These are phyloP conservation scores for Phialophora chinensis DNA, from an alignment of 2,329 filamentous ascomycete genomes.

Conservation along the genomic window DNA sequence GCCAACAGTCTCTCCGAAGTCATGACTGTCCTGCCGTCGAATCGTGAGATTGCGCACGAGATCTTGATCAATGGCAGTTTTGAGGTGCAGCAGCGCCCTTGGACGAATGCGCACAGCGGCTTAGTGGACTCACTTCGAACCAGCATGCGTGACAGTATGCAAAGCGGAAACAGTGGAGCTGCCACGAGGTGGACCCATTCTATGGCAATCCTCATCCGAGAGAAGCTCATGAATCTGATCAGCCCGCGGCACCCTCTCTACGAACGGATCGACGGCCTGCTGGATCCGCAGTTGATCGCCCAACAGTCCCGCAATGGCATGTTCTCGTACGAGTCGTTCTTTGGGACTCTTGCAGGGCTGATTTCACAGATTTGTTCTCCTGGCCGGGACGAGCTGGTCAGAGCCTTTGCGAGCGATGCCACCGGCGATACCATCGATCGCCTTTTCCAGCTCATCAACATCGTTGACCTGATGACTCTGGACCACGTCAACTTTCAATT, in stretches of 20 bases:
- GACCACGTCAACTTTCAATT: conserved; percentile 72
- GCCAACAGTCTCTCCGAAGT: conserved; percentile 56
- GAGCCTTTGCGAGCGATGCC: conserved; percentile 58
- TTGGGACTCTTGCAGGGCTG: conserved; percentile 66
- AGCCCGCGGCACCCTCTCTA: conserved; percentile 67
- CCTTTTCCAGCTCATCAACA: conserved; percentile 65
- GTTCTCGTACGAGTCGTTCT: conserved; percentile 68
- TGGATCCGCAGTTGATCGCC: conserved; percentile 64
- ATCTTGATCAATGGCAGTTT: conserved; percentile 69
- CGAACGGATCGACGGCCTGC: conserved; percentile 64
- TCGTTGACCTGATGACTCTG: conserved; percentile 66
- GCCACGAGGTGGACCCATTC: conserved; percentile 65
- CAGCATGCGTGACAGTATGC: conserved; percentile 65
- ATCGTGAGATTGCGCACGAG: conserved; percentile 67
- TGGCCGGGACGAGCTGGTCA: conserved; percentile 65
- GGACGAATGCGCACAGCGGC: conserved; percentile 59
- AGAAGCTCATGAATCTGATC: conserved; percentile 64
- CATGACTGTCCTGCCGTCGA: conserved; percentile 66
- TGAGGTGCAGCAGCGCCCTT: conserved; percentile 60
- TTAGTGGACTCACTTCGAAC: conserved; percentile 57
- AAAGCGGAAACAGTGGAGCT: conserved; percentile 61
- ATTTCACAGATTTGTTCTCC: conserved; percentile 70
- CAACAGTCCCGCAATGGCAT: conserved; percentile 64
- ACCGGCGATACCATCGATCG: conserved; percentile 65
- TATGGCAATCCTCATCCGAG: conserved; percentile 70